Conservation (phyloP, 352 stramenopile genomes). For the Pythium aquatile region DNA sequence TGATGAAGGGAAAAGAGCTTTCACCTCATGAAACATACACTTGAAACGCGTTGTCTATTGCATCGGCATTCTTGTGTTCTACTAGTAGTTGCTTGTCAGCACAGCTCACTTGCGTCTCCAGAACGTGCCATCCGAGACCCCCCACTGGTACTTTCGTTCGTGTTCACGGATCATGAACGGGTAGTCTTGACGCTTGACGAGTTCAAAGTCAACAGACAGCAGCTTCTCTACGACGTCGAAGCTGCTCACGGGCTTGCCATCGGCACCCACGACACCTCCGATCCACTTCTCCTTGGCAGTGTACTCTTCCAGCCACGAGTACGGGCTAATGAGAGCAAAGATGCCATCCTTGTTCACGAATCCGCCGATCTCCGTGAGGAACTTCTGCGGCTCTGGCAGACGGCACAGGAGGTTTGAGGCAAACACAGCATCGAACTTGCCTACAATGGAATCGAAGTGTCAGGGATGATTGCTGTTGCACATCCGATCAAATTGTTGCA, state of each 20-base stretch:
- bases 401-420: conserved; percentile 96
- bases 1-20: conserved; percentile 19
- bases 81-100: not conserved
- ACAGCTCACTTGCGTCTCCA: conserved; percentile 67
- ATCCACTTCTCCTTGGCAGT: conserved; percentile 91
- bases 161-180: conserved; percentile 93
- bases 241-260: conserved; percentile 56
- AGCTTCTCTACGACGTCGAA: conserved; percentile 63
- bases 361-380: conserved; percentile 78
- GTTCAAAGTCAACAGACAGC: conserved; percentile 65
- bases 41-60: conserved; percentile 1
- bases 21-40: conserved; percentile 5
- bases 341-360: conserved; percentile 92
- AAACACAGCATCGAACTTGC: conserved; percentile 94
- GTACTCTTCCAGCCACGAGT: conserved; percentile 97
- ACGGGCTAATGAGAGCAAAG: conserved; percentile 95
- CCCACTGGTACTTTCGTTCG: conserved; percentile 91
- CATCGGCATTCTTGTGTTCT: not conserved
- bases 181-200: conserved; percentile 79
- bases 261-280: conserved; percentile 44
- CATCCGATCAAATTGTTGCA: not conserved
- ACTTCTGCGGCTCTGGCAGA: conserved; percentile 90
- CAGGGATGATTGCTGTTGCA: not conserved
- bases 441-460: conserved; percentile 41
- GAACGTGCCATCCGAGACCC: conserved; percentile 86